Percentiles rank a stretch among this genome's conserved stretches.
phyloP scores from a whole-genome alignment of 2,329 filamentous ascomycete genomes.

The Chlorencoelia australis region DNA sequence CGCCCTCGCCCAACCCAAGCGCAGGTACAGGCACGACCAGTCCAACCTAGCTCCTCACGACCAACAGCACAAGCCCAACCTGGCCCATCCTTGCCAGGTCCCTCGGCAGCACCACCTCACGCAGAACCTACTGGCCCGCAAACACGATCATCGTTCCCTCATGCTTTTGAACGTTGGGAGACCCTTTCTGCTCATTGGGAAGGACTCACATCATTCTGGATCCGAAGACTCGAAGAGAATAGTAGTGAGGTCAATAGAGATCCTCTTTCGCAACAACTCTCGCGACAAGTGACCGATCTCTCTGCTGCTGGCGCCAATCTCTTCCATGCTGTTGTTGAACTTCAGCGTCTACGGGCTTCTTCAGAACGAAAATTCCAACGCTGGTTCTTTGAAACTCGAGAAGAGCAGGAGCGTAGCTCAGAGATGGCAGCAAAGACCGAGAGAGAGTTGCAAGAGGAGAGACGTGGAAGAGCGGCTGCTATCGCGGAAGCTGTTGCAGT shows the following conservation, averaged over 20 bases:
- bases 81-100: slow-evolving; percentile 6
- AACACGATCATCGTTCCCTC: slow-evolving; percentile 69
- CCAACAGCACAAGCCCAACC: slow-evolving; percentile 6
- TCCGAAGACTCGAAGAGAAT: slow-evolving; percentile 83
- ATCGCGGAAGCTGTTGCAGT: slow-evolving; percentile 55
- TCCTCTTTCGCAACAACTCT: slow-evolving; percentile 77
- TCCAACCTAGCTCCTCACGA: slow-evolving; percentile 9
- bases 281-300: slow-evolving; percentile 91
- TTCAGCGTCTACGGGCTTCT: slow-evolving; percentile 85
- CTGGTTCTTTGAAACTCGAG: slow-evolving; percentile 94
- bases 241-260: slow-evolving; percentile 74
- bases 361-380: slow-evolving; percentile 97
- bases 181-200: slow-evolving; percentile 97
- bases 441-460: slow-evolving; percentile 62
- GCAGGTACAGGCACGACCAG: slow-evolving; percentile 15
- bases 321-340: slow-evolving; percentile 93
- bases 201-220: slow-evolving; percentile 94
- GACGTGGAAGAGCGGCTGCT: slow-evolving; percentile 57
- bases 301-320: slow-evolving; percentile 93
- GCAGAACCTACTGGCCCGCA: slow-evolving; percentile 3
- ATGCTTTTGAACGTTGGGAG: slow-evolving; percentile 97
- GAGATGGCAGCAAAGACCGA: slow-evolving; percentile 79
- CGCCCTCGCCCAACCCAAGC: slow-evolving; percentile 24
- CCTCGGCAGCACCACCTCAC: slow-evolving; percentile 5
- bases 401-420: slow-evolving; percentile 75